Evolutionary conservation across 192 early-diverging fungal genomes (phyloP), one percentile per base, ranked within the genome.

Genomic region (Pecoramyces ruminantium): DNA sequence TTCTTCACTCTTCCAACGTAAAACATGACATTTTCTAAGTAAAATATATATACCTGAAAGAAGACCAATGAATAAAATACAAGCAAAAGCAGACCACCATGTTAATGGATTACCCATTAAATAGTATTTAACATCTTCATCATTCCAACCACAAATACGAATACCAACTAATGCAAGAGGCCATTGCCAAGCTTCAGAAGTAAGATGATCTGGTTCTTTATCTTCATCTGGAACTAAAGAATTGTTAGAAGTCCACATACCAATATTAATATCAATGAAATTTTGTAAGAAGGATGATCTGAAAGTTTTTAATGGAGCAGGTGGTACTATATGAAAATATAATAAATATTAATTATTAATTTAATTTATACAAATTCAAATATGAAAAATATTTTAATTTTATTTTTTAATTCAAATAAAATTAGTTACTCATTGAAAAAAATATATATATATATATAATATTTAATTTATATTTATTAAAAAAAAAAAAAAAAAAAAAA

Each of bases 161-260:
- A 98, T 86, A 13, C 98, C 98, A 38, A 94, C 90, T 17, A 88
- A 86, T 82, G 93, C 83, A 12, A 97, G 84, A 29, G 96, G 98
- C 96, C 97, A 99, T 79, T 98, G 92, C 39, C 84, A 87, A 0
- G 98, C 96, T 38, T 84, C 79, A 17, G 95, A 97, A 15, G 94
- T 90, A 3, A 99, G 83, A 0, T 83, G 81, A 82, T 97, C 96
- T 30, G 86, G 86, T 82, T 95, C 91, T 86, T 96, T 97, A 86
- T 98, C 95, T 25, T 92, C 93, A 83, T 98, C 94, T 0, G 95
- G 95, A 40, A 94, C 88, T 81, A 99, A 85, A 14, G 96, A 96
- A 83, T 98, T 99, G 89, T 99, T 99, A 25, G 93, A 93, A 2
- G 92, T 93, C 92, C 95, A 96, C 97, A 99, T 99, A 25, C 93